Conservation (phyloP, 1,139 yeast species). For the Zygosaccharomyces pseudobailii region DNA sequence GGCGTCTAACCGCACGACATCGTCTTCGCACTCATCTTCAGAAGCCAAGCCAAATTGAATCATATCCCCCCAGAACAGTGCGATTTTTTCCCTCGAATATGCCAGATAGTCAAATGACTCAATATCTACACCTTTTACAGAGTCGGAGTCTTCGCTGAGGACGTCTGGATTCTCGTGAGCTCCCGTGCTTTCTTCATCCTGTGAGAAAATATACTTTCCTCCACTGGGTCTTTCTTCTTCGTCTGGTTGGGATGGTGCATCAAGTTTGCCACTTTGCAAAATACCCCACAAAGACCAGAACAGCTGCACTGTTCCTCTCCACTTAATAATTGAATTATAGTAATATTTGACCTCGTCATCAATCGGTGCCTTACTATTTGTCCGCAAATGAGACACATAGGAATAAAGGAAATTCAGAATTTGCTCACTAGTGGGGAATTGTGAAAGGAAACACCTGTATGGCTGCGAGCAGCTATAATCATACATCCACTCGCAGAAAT, state of each 20-base stretch:
- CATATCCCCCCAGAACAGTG: constrained; percentile 70
- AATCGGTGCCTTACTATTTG: constrained; percentile 30
- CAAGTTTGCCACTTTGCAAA: constrained; percentile 56
- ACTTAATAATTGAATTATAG: constrained; percentile 59
- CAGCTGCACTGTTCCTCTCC: constrained; percentile 79
- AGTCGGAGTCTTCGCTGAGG: constrained; percentile 28
- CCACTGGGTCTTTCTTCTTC: constrained; percentile 42
- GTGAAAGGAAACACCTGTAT: constrained; percentile 49
- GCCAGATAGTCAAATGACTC: constrained; percentile 77
- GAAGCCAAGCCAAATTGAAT: constrained; percentile 54
- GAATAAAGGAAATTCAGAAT: constrained; percentile 68
- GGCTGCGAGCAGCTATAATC: constrained; percentile 65
- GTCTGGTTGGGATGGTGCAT: constrained; percentile 20
- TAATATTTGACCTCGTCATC: constrained; percentile 55
- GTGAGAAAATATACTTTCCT: constrained; percentile 38
- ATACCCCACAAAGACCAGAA: constrained; percentile 94
- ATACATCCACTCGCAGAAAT: constrained; percentile 93
- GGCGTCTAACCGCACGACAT: background rate
- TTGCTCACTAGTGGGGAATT: constrained; percentile 64
- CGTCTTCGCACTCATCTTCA: constrained; percentile 28
- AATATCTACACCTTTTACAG: constrained; percentile 44
- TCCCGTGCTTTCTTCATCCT: constrained; percentile 22
- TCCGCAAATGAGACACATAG: constrained; percentile 46
- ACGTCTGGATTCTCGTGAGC: constrained; percentile 12
- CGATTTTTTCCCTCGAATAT: constrained; percentile 72